Evolutionary conservation across 2,329 filamentous ascomycete genomes (phyloP).

Genomic region (Sordariomycetes sp.): DNA sequence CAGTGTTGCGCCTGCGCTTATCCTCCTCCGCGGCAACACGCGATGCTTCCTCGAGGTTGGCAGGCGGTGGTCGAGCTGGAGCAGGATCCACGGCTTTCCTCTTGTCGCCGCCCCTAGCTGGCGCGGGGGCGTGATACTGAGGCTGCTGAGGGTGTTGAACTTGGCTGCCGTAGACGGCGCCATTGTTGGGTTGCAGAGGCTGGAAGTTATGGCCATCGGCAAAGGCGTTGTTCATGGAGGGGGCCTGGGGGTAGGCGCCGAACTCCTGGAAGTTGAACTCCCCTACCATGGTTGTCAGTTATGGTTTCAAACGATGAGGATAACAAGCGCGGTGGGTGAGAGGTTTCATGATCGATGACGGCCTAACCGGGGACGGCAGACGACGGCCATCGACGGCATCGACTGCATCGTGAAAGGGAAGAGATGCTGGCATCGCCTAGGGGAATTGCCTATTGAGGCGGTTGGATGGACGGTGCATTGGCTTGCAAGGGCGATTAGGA

Average conservation of each 20-base stretch:
- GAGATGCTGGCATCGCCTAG: background rate
- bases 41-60: conserved; percentile 61
- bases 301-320: too few relatives aligned
- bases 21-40: conserved; percentile 77
- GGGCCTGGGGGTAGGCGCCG: conserved; percentile 40
- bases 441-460: too few relatives aligned
- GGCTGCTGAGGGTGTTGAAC: conserved; percentile 23
- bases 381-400: too few relatives aligned
- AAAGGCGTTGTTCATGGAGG: conserved; percentile 34
- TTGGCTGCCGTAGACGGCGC: conserved; percentile 29
- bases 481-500: conserved; percentile 3
- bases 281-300: conserved; percentile 39
- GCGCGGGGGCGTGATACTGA: conserved; percentile 17
- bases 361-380: too few relatives aligned
- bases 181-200: conserved; percentile 43
- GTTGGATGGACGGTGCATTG: background rate
- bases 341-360: too few relatives aligned
- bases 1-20: conserved; percentile 82
- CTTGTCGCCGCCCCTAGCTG: conserved; percentile 28
- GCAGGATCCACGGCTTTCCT: conserved; percentile 35
- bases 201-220: conserved; percentile 27
- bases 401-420: background rate
- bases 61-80: too few relatives aligned
- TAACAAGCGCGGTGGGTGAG: too few relatives aligned
- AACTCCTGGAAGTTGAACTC: conserved; percentile 51